These are phyloP conservation scores for Dalbergia cochinchinensis DNA, from an alignment of 306 rosid genomes.

Conservation along the genomic window DNA sequence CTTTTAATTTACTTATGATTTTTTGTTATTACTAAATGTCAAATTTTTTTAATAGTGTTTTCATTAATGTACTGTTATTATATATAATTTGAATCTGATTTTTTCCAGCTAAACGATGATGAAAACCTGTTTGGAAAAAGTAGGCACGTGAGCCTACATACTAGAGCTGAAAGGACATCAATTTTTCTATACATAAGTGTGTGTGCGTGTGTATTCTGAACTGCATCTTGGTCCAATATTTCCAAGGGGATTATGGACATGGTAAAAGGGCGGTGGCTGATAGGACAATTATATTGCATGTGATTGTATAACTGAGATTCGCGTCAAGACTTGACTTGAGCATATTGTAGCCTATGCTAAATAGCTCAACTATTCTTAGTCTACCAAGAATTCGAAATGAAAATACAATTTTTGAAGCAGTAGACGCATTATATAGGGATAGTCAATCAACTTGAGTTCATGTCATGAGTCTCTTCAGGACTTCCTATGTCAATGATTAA, in stretches of 20 bases:
- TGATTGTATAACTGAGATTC: neutral
- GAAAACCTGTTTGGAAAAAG: neutral
- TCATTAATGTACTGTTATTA: no score
- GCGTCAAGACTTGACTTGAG: neutral
- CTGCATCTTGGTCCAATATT: neutral
- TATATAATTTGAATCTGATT: no score
- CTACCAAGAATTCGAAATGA: neutral
- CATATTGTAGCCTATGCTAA: neutral
- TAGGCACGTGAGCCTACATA: neutral
- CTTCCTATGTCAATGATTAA: conserved; percentile 26
- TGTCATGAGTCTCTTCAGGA: neutral
- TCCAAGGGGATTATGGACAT: neutral
- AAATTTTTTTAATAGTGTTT: no score
- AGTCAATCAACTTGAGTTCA: conserved; percentile 40
- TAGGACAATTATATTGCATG: neutral
- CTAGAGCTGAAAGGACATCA: neutral
- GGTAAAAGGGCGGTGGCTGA: conserved; percentile 41
- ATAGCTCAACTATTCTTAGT: conserved; percentile 26
- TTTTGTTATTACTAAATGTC: no score
- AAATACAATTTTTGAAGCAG: conserved; percentile 18
- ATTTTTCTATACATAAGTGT: neutral
- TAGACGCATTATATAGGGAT: neutral
- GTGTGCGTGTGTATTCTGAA: neutral
- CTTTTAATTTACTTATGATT: no score
- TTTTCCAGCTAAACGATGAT: neutral